A percentile compares a stretch with the other conserved stretches of the same genome.
These are phyloP conservation scores for Aspergillus candidus DNA, from an alignment of 2,329 filamentous ascomycete species.

Conservation along the genomic window DNA sequence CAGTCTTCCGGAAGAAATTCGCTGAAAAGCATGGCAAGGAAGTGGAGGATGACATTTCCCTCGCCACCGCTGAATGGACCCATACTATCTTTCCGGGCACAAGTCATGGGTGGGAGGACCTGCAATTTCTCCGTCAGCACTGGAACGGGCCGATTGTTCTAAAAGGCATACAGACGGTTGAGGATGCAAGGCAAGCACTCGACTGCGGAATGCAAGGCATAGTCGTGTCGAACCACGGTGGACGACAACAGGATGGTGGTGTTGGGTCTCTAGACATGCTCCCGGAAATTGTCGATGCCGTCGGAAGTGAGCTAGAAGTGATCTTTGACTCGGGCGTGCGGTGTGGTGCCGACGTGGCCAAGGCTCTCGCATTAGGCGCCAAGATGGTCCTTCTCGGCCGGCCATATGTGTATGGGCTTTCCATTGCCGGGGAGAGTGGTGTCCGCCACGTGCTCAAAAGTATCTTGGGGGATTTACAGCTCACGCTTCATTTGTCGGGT, in stretches of 20 bases:
- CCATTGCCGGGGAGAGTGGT: slow-evolving; percentile 48
- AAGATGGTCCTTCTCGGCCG: slow-evolving; percentile 50
- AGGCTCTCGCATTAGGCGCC: slow-evolving; percentile 47
- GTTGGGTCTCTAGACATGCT: slow-evolving; percentile 44
- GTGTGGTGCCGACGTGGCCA: slow-evolving; percentile 43
- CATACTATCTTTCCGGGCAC: slow-evolving; percentile 48
- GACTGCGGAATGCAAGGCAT: slow-evolving; percentile 43
- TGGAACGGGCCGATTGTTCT: slow-evolving; percentile 59
- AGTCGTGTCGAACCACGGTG: slow-evolving; percentile 47
- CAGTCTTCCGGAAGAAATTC: slow-evolving; percentile 55
- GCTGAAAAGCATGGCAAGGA: slow-evolving; percentile 37
- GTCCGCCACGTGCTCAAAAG: slow-evolving; percentile 45
- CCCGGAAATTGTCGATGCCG: slow-evolving; percentile 47
- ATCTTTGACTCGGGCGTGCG: slow-evolving; percentile 45
- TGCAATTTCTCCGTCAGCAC: slow-evolving; percentile 49
- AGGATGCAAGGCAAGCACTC: slow-evolving; percentile 41
- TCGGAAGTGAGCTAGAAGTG: slow-evolving; percentile 31
- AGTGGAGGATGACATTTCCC: slow-evolving; percentile 41
- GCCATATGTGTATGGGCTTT: slow-evolving; percentile 51
- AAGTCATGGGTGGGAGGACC: slow-evolving; percentile 54
- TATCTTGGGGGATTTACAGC: slow-evolving; percentile 22
- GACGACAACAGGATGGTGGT: slow-evolving; percentile 44
- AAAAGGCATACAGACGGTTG: slow-evolving; percentile 49
- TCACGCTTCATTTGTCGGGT: slow-evolving; percentile 17
- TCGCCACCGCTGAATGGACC: slow-evolving; percentile 48